These are phyloP conservation scores for Cyclotella baltica DNA, from an alignment of 108 stramenopile species.

Conservation along the genomic window DNA sequence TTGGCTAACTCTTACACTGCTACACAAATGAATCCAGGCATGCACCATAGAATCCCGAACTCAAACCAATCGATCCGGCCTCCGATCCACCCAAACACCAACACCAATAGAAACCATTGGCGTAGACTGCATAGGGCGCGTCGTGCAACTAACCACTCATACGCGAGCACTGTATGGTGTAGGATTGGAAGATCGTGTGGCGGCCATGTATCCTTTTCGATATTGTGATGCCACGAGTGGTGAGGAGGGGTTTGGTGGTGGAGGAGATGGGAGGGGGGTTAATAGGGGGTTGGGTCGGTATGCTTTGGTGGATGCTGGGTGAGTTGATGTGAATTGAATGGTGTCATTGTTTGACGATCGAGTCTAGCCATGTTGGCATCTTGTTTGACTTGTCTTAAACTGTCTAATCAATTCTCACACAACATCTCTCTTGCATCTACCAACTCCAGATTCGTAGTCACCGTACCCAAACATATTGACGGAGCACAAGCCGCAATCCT, in stretches of 20 bases:
- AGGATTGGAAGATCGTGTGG: slow-evolving; percentile 45
- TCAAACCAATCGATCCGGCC: slow-evolving; percentile 38
- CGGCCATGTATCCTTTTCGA: slow-evolving; percentile 51
- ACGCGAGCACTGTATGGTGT: slow-evolving; percentile 51
- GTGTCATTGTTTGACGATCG: no score
- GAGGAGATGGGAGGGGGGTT: neutral
- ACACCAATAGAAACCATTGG: slow-evolving; percentile 32
- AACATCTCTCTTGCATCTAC: no score
- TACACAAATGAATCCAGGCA: slow-evolving; percentile 7
- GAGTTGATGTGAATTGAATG: neutral
- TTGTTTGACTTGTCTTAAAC: no score
- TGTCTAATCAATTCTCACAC: no score
- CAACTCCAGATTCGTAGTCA: slow-evolving; percentile 27
- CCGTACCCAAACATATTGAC: slow-evolving; percentile 45
- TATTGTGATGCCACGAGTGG: slow-evolving; percentile 20
- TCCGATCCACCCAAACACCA: slow-evolving; percentile 24
- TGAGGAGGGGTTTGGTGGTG: neutral
- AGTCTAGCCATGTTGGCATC: no score
- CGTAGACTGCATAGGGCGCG: slow-evolving; percentile 49
- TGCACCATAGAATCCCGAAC: slow-evolving; percentile 44
- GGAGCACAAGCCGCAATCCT: slow-evolving; percentile 42
- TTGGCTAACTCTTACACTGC: neutral
- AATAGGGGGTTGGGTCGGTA: slow-evolving; percentile 23
- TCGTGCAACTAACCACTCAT: slow-evolving; percentile 40
- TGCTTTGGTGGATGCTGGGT: slow-evolving; percentile 53